Evolutionary conservation across 2,329 filamentous ascomycete genomes (phyloP), one percentile per base, ranked within the genome.

Genomic region (Calonectria hawksworthii): DNA sequence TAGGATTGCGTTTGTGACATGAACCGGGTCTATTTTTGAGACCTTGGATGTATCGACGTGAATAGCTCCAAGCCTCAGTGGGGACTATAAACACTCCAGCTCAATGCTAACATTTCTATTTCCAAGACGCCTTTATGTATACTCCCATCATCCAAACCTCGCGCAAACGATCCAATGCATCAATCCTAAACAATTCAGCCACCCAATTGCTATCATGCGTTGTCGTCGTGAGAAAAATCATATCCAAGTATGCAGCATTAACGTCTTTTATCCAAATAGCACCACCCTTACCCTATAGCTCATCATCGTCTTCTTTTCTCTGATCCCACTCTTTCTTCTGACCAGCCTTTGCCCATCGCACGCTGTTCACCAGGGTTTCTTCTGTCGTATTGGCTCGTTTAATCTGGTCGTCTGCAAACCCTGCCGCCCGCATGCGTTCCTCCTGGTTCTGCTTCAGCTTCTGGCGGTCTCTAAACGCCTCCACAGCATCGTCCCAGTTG

Each of bases 401-500:
- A 73, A 98, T 91, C 80, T 96, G 91, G 6, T 92, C 91, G 21
- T 96, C 94, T 1, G 91, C 92, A 81, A 98, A 98, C 0, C 96
- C 96, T 0, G 95, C 95, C 26, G 91, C 91, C 41, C 92, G 92
- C 74, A 98, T 86, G 73, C 96, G 88, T 68, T 96, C 93, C 9
- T 94, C 94, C 36, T 95, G 95, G 78, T 93, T 92, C 76, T 93
- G 89, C 80, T 92, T 93, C 92, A 94, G 96, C 77, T 93, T 93
- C 78, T 95, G 91, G n/a, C 95, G 92, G 82, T 98, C 95, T 50
- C 94, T 91, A 71, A 95, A 89, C 6, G 93, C 92, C 84, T 98
- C 95, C 1, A 97, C 87, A 0, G 94, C 92, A 79, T 95, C 91
- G 56, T 95, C 94, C 96, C 95, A 98, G 74, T 95, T 92, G 75